phyloP scores from a whole-genome alignment of 495 filamentous ascomycete species.

The Xylaria telfairii region DNA sequence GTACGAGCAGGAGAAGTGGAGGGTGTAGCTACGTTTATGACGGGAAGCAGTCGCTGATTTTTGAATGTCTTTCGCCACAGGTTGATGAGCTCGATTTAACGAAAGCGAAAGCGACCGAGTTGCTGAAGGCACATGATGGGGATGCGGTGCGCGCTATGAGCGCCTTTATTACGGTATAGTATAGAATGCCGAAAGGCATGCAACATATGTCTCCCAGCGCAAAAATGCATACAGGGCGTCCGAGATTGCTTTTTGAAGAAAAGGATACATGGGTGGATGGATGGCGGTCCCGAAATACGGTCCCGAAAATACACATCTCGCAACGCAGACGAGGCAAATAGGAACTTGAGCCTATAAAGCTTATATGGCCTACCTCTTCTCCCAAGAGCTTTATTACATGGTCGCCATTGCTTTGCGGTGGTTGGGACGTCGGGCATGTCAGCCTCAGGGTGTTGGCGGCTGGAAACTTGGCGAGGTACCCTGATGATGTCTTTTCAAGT shows the following conservation, averaged over 20 bases:
- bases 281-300: not conserved
- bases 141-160: constrained; percentile 73
- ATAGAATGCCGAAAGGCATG: not conserved
- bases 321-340: not conserved
- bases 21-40: not conserved
- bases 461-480: not conserved
- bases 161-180: constrained; percentile 49
- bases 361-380: not conserved
- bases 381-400: no score
- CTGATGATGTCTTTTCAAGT: no score
- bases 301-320: not conserved
- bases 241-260: constrained; percentile 8
- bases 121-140: constrained; percentile 80
- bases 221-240: constrained; percentile 31
- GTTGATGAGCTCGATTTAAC: constrained; percentile 79
- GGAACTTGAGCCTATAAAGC: not conserved
- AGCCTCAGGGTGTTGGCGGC: not conserved
- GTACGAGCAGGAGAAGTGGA: not conserved
- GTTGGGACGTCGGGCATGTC: not conserved
- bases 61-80: constrained; percentile 46
- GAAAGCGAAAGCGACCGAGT: constrained; percentile 82
- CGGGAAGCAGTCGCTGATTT: not conserved
- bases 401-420: not conserved
- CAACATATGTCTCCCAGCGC: not conserved
- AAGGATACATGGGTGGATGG: not conserved